A percentile compares a stretch with the other conserved stretches of the same genome.
These are phyloP conservation scores for Ceratobasidium sp. DNA, from an alignment of 1,284 basidiomycete genomes.

Conservation along the genomic window DNA sequence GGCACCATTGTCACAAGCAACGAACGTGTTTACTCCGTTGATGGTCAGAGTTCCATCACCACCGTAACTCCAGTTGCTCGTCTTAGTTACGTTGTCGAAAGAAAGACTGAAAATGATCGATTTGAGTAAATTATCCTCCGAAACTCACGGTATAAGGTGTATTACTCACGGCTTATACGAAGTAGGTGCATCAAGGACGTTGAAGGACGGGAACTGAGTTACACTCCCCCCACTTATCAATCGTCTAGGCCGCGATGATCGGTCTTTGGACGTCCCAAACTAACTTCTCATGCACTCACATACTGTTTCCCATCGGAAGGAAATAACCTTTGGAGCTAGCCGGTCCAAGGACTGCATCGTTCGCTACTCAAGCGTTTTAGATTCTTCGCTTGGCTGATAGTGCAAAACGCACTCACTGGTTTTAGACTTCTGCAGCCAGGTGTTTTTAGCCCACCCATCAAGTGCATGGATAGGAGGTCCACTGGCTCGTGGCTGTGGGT, in stretches of 20 bases:
- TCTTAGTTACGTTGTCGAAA: background rate
- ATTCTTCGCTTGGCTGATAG: too few species aligned
- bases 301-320: background rate
- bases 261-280: background rate
- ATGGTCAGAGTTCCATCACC: conserved; percentile 2
- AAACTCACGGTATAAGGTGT: background rate
- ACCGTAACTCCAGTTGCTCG: conserved; percentile 8
- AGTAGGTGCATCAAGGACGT: conserved; percentile 7
- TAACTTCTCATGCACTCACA: background rate
- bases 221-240: background rate
- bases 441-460: conserved; percentile 34
- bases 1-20: conserved; percentile 11
- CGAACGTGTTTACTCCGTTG: conserved; percentile 8
- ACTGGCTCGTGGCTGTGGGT: conserved; percentile 11
- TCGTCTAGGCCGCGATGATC: background rate
- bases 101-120: background rate
- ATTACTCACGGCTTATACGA: conserved; percentile 40
- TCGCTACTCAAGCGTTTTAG: background rate
- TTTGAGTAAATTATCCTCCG: too few species aligned
- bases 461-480: conserved; percentile 29
- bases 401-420: background rate
- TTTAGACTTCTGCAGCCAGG: conserved; percentile 25
- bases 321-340: background rate
- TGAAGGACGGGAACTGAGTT: background rate
- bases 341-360: background rate